Conservation (phyloP, 192 early-diverging fungal genomes). For the Mycoemilia scoparia region DNA sequence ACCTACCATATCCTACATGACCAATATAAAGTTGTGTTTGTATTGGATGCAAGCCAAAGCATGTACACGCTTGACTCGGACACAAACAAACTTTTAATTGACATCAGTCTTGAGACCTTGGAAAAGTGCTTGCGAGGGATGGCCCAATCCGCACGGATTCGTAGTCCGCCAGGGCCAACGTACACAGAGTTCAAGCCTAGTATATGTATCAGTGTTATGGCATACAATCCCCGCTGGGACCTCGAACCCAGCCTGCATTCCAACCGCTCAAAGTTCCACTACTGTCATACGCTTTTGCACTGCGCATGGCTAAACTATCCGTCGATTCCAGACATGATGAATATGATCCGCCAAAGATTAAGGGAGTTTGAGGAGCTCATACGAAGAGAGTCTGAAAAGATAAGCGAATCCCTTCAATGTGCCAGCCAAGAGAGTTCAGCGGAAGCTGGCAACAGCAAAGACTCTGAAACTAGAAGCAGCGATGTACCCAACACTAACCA, state of each 20-base stretch:
- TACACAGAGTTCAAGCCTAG: conserved; percentile 27
- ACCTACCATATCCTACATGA: conserved; percentile 20
- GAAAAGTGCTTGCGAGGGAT: conserved; percentile 32
- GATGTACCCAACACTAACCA: too few species aligned
- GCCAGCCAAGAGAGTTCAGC: too few species aligned
- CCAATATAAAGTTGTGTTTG: conserved; percentile 29
- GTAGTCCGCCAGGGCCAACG: conserved; percentile 14
- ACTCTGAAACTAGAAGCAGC: too few species aligned
- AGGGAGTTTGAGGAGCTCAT: too few species aligned
- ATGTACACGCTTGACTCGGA: conserved; percentile 32
- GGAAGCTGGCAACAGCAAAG: too few species aligned
- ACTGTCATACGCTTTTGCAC: conserved; percentile 24
- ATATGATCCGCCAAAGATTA: too few species aligned
- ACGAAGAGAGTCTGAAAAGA: too few species aligned
- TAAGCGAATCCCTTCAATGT: too few species aligned
- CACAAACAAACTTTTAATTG: conserved; percentile 21
- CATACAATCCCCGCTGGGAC: conserved; percentile 20
- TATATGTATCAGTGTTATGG: conserved; percentile 26
- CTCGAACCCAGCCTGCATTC: too few species aligned
- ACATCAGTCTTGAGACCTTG: conserved; percentile 23
- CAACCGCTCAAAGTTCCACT: conserved; percentile 23
- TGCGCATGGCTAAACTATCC: too few species aligned
- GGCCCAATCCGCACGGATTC: conserved; percentile 19
- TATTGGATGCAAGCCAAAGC: conserved; percentile 32
- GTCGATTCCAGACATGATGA: too few species aligned